Evolutionary conservation across 768 basidiomycete species (phyloP), one percentile per base, ranked within the genome.

Genomic region (Tremella fuciformis): DNA sequence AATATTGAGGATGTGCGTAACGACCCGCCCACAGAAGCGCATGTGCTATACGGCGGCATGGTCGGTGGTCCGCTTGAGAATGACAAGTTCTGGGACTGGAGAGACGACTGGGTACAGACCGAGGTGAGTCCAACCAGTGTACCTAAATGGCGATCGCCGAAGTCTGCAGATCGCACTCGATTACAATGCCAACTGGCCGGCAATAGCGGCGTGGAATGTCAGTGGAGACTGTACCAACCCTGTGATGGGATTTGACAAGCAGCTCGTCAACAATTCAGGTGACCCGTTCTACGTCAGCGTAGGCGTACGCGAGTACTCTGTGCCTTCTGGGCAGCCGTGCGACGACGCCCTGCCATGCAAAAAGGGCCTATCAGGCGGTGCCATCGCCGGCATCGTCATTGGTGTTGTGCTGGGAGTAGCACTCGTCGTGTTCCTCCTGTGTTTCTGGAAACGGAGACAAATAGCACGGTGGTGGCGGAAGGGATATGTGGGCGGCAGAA

Each of bases 161-260:
- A 11, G 6, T 11, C 29, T 6, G 11, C 11, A 34, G 22, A 86
- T 87, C 26, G 78, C 72, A 29, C 42, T 71, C 48, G 92, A 96
- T 71, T 92, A 91, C 75, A 89, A 88, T 64, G 89, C 91, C 0
- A 90, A 91, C 1, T 81, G 94, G 80, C 80, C 94, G n/a, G 87
- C 89, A 1, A 81, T 96, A 37, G 85, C 87, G 0, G 88, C 90
- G 2, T 67, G 65, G 73, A 60, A 64, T 70, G 74, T 76, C 46
- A 57, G 72, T 55, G 0, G 25, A 2, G 8, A 24, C 18, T 4
- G 22, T 22, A 18, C 37, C 25, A 37, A 52, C 21, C 16, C 6
- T 21, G 49, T 16, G 3, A n/a, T 52, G 34, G 25, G 19, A 48
- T 85, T 15, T 46, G 42, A 46, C 42, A 85, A 34, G 80, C 84